phyloP scores from a whole-genome alignment of 2,329 filamentous ascomycete genomes.

The Coleophoma crateriformis region DNA sequence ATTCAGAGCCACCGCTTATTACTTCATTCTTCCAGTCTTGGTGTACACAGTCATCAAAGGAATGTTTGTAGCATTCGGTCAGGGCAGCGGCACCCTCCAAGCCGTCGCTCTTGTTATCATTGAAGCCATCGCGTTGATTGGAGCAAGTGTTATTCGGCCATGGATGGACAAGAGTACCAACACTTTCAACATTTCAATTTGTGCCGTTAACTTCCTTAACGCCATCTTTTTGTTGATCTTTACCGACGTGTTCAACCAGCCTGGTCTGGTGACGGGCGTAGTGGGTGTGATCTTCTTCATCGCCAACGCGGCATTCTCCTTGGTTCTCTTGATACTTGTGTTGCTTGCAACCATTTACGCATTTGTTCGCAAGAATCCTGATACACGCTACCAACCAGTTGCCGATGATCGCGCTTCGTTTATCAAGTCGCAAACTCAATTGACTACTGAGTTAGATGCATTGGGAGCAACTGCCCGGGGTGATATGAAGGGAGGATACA shows the following conservation, averaged over 20 bases:
- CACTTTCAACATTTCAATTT: conserved; percentile 91
- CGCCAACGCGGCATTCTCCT: conserved; percentile 75
- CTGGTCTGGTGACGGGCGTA: conserved; percentile 76
- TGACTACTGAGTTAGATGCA: conserved; percentile 86
- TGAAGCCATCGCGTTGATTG: conserved; percentile 73
- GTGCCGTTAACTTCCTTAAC: conserved; percentile 85
- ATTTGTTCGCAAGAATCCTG: conserved; percentile 87
- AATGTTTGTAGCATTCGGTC: conserved; percentile 80
- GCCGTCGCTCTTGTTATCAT: conserved; percentile 79
- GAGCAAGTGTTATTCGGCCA: conserved; percentile 73
- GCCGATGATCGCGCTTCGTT: conserved; percentile 92
- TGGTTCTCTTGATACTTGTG: conserved; percentile 78
- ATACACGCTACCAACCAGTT: conserved; percentile 94
- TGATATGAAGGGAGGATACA: conserved; percentile 58
- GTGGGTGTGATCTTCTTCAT: conserved; percentile 89
- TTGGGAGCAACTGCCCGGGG: conserved; percentile 84
- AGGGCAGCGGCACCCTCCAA: conserved; percentile 66
- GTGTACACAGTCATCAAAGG: conserved; percentile 79
- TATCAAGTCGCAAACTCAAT: conserved; percentile 89
- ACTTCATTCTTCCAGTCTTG: conserved; percentile 81
- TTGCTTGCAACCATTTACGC: conserved; percentile 72
- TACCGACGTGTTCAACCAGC: conserved; percentile 79
- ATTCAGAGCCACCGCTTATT: conserved; percentile 92
- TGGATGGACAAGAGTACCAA: conserved; percentile 99
- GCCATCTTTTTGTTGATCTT: conserved; percentile 86